phyloP scores from a whole-genome alignment of 2,329 filamentous ascomycete species.

The Cladosporium colombiae region DNA sequence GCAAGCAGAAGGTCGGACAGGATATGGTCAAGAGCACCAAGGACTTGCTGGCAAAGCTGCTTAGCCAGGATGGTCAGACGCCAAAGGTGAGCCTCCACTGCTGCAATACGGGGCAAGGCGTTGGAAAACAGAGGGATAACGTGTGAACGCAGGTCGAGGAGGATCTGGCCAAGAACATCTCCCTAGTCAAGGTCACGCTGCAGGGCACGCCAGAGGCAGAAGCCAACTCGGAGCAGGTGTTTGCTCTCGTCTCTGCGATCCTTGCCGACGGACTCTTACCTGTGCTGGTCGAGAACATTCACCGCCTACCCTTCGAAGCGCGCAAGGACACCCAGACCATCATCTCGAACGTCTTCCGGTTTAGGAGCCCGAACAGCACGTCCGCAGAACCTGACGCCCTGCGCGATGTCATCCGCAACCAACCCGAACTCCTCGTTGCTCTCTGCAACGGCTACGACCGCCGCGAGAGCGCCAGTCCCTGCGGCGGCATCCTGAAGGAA shows the following conservation, averaged over 20 bases:
- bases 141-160: slow-evolving; percentile 65
- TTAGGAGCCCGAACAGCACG: slow-evolving; percentile 67
- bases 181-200: slow-evolving; percentile 88
- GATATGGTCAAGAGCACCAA: slow-evolving; percentile 65
- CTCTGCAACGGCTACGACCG: slow-evolving; percentile 88
- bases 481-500: slow-evolving; percentile 85
- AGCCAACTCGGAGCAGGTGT: slow-evolving; percentile 81
- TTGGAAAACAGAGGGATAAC: neutral
- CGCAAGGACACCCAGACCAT: slow-evolving; percentile 95
- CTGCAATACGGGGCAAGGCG: slow-evolving; percentile 1
- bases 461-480: slow-evolving; percentile 87
- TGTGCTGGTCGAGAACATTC: slow-evolving; percentile 77
- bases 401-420: slow-evolving; percentile 81
- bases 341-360: slow-evolving; percentile 92
- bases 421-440: slow-evolving; percentile 83
- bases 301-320: slow-evolving; percentile 88
- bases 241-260: slow-evolving; percentile 78
- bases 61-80: slow-evolving; percentile 52
- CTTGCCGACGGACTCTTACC: slow-evolving; percentile 89
- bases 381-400: slow-evolving; percentile 79
- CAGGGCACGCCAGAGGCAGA: slow-evolving; percentile 93
- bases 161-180: slow-evolving; percentile 80
- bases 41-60: slow-evolving; percentile 61
- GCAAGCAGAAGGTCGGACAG: slow-evolving; percentile 60
- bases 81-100: slow-evolving; percentile 52